These are phyloP conservation scores for Sordaria brevicollis DNA, from an alignment of 495 filamentous ascomycete genomes.

Conservation along the genomic window DNA sequence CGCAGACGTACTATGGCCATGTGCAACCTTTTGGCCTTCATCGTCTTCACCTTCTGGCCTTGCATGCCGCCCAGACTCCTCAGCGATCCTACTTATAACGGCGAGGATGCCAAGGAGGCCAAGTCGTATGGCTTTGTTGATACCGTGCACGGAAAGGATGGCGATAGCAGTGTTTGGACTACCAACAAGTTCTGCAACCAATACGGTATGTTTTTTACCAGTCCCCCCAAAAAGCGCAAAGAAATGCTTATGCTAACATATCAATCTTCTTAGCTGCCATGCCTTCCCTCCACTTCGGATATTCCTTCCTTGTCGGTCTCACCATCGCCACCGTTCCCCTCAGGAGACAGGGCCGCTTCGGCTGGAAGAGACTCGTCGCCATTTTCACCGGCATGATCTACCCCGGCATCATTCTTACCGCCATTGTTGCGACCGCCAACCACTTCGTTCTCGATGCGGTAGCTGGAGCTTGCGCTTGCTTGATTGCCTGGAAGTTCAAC, in stretches of 20 bases:
- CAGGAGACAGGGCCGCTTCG: conserved; percentile 11
- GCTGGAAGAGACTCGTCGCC: conserved; percentile 18
- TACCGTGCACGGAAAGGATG: conserved; percentile 59
- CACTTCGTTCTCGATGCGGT: conserved; percentile 65
- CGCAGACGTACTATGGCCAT: conserved; percentile 56
- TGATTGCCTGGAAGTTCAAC: conserved; percentile 20
- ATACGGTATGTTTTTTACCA: conserved; percentile 13
- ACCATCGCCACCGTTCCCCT: conserved; percentile 44
- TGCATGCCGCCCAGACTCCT: conserved; percentile 74
- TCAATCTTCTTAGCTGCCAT: conserved; percentile 45
- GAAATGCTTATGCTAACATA: not conserved
- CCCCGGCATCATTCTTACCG: conserved; percentile 52
- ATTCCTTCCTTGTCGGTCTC: conserved; percentile 63
- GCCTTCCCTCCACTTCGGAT: conserved; percentile 74
- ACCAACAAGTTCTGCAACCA: conserved; percentile 56
- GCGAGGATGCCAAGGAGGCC: conserved; percentile 16
- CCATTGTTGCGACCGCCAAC: conserved; percentile 65
- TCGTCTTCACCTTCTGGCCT: conserved; percentile 67
- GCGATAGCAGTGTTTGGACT: conserved; percentile 52
- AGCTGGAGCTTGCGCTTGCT: conserved; percentile 40
- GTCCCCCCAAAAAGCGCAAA: not conserved
- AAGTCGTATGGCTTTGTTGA: conserved; percentile 57
- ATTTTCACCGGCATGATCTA: conserved; percentile 51
- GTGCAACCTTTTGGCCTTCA: conserved; percentile 67
- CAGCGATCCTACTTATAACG: conserved; percentile 32